Conservation (phyloP, 179 eudicot genomes). For the Gypsophila paniculata region DNA sequence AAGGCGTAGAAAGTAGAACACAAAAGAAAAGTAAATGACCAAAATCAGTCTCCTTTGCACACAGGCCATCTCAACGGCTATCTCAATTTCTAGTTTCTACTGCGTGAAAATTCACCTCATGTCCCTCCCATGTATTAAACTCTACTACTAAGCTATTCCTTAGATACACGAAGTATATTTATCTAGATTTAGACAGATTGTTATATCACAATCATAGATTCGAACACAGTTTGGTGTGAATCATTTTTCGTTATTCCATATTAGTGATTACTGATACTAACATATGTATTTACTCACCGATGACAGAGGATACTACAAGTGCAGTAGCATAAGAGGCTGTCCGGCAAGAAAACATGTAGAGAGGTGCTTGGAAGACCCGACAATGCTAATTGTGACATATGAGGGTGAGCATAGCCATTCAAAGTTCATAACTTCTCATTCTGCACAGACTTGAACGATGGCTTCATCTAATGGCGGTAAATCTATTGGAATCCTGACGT, state of each 20-base stretch:
- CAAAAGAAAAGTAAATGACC: no score
- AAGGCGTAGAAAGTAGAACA: no score
- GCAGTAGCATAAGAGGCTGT: constrained; percentile 44
- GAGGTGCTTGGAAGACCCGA: constrained; percentile 39
- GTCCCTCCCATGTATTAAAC: no score
- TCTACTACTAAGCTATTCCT: no score
- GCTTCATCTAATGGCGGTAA: background rate
- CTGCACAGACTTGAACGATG: constrained; percentile 32
- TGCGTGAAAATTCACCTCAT: no score
- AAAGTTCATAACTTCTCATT: constrained; percentile 32
- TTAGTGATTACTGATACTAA: background rate
- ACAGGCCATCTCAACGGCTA: no score
- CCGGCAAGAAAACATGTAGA: constrained; percentile 50
- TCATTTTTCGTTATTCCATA: background rate
- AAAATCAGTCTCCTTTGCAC: no score
- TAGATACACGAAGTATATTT: no score
- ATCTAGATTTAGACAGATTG: no score
- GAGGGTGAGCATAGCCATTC: constrained; percentile 48
- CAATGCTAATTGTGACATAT: constrained; percentile 42
- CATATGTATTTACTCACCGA: background rate
- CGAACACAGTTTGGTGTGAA: background rate
- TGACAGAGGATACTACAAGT: constrained; percentile 49
- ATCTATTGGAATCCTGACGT: background rate
- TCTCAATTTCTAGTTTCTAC: no score
- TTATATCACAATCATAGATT: no score